Percentiles rank a stretch among this genome's conserved stretches.
phyloP scores from a whole-genome alignment of 2,329 filamentous ascomycete genomes.

The Diaporthe helianthi region DNA sequence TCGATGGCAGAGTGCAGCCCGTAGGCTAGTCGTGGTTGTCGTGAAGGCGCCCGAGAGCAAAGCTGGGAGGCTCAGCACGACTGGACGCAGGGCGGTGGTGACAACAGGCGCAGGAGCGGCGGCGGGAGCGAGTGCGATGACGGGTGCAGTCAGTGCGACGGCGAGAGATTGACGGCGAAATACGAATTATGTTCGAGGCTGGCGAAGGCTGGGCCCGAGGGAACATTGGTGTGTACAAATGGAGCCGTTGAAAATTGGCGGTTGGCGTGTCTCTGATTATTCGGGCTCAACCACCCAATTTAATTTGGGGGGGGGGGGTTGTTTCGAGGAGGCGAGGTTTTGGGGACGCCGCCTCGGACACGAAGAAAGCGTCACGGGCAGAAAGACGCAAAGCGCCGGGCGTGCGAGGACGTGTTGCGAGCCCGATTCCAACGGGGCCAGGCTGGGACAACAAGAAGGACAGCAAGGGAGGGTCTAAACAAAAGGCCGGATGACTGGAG shows the following conservation, averaged over 20 bases:
- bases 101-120: neutral
- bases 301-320: slow-evolving; percentile 11
- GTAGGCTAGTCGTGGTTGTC: slow-evolving; percentile 26
- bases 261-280: slow-evolving; percentile 24
- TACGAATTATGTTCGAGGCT: slow-evolving; percentile 32
- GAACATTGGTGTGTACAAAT: slow-evolving; percentile 30
- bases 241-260: slow-evolving; percentile 11
- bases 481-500: slow-evolving; percentile 23
- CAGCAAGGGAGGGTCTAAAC: slow-evolving; percentile 29
- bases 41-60: neutral
- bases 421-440: slow-evolving; percentile 3
- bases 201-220: slow-evolving; percentile 29
- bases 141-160: slow-evolving; percentile 19
- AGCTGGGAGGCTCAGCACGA: slow-evolving; percentile 6
- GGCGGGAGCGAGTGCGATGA: slow-evolving; percentile 1
- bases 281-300: slow-evolving; percentile 30
- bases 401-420: neutral
- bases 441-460: neutral
- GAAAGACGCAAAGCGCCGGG: neutral
- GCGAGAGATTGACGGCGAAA: slow-evolving; percentile 15
- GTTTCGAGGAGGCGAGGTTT: too few species aligned
- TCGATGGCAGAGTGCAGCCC: slow-evolving; percentile 28
- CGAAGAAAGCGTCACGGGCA: neutral
- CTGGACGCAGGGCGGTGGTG: neutral
- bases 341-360: slow-evolving; percentile 15